Base-by-base conservation (phyloP, 768 basidiomycete species). In the Neoboletus brunneissimus region DNA sequence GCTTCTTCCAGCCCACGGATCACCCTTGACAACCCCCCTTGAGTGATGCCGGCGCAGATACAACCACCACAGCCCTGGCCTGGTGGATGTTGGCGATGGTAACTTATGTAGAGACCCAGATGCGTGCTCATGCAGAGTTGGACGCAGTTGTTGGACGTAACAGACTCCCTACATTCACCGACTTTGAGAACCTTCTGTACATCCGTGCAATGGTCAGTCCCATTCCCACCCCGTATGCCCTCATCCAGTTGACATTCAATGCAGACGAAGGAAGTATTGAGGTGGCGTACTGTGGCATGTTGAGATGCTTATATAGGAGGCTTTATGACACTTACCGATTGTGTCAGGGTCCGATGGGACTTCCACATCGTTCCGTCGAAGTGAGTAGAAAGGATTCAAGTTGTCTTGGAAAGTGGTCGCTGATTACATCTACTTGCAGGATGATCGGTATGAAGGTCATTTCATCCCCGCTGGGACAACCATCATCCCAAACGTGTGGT, bases 61-160 rank as follows among this genome's bases (percentile, higher is more conserved):
- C 55, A 29, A 48, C 53, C 23, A 25, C 51, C 5, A 22, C 23
- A 18, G 55, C 47, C 34, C n/a, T 53, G 55, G 51, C 46, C 59
- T 72, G 58, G 45, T 57, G 53, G 56, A 57, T 72, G 27, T 38
- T 69, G 20, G 65, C 62, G 8, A 67, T 71, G 68, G 58, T 62
- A 5, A 42, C 57, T 5, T 58, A 69, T 46, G 70, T 68, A 1
- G 55, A 69, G 23, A 61, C 64, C 5, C 69, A 73, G 51, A 56
- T 52, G 25, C 56, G 60, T 31, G 71, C 65, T 0, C 61, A 66
- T 29, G 57, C 20, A 2, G 63, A 71, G 51, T 46, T 73, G 10
- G 65, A 72, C 31, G 46, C 55, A 4, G 58, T 69, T 11, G 56
- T 70, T 12, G 72, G 66, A 22, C 44, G 31, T 3, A 52, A 60